A percentile compares a stretch with the other conserved stretches of the same genome.
Conservation (phyloP, 805 yeast species). For the Kazachstania viticola region DNA sequence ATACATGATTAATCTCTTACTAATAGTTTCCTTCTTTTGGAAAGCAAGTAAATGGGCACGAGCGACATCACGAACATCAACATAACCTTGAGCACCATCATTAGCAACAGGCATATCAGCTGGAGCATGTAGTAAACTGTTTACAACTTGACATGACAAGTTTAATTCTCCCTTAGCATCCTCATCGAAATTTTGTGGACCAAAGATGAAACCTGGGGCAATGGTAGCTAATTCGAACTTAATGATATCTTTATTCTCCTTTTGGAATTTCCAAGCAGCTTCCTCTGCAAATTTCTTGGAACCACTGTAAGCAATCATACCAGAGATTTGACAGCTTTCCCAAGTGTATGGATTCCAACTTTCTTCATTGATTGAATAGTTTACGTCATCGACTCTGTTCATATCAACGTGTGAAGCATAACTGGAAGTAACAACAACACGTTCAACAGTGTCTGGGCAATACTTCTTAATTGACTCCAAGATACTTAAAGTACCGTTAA, state of each 20-base stretch:
- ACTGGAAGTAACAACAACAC: constrained; percentile 44
- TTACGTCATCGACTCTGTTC: constrained; percentile 26
- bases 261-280: constrained; percentile 41
- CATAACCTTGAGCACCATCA: constrained; percentile 19
- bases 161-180: constrained; percentile 26
- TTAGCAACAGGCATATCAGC: constrained; percentile 16
- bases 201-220: constrained; percentile 35
- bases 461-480: constrained; percentile 35
- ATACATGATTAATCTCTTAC: constrained; percentile 25
- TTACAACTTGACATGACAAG: constrained; percentile 26
- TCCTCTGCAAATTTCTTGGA: constrained; percentile 46
- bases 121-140: constrained; percentile 21
- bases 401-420: constrained; percentile 35
- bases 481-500: constrained; percentile 43
- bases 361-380: constrained; percentile 31
- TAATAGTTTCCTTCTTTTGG: constrained; percentile 26
- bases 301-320: constrained; percentile 25
- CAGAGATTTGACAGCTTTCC: constrained; percentile 14
- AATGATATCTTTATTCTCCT: constrained; percentile 28
- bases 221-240: constrained; percentile 30
- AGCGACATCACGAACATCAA: constrained; percentile 55
- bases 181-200: constrained; percentile 38
- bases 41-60: constrained; percentile 41
- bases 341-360: constrained; percentile 41
- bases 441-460: constrained; percentile 32